A percentile compares a stretch with the other conserved stretches of the same genome.
Evolutionary conservation across 768 basidiomycete species (phyloP).

Genomic region (Austroboletus festivus): DNA sequence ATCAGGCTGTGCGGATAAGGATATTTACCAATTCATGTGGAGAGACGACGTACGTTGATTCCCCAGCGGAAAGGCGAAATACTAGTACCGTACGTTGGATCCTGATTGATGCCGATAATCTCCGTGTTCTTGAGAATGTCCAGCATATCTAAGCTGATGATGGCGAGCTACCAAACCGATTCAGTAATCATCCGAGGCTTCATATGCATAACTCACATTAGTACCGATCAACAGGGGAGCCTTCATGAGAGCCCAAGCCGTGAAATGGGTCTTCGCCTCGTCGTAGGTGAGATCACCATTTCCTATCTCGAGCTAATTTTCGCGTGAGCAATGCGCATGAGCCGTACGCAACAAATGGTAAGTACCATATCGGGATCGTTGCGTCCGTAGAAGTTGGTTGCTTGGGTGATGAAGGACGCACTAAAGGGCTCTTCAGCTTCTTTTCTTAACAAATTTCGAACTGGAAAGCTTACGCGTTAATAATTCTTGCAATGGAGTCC

Average conservation of each 20-base stretch:
- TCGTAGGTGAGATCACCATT: slow-evolving; percentile 60
- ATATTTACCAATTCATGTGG: background rate
- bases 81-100: slow-evolving; percentile 56
- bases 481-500: slow-evolving; percentile 49
- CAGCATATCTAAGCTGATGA: slow-evolving; percentile 47
- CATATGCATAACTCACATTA: slow-evolving; percentile 35
- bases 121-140: slow-evolving; percentile 58
- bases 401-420: slow-evolving; percentile 61
- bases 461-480: slow-evolving; percentile 43
- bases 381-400: slow-evolving; percentile 60
- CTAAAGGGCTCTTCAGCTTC: slow-evolving; percentile 29
- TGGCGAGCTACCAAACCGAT: slow-evolving; percentile 40
- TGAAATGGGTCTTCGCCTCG: slow-evolving; percentile 67
- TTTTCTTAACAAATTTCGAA: background rate
- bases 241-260: slow-evolving; percentile 68
- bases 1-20: slow-evolving; percentile 26
- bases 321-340: slow-evolving; percentile 4
- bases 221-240: slow-evolving; percentile 64
- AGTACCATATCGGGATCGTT: slow-evolving; percentile 65
- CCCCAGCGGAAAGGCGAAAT: slow-evolving; percentile 71
- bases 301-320: slow-evolving; percentile 53
- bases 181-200: background rate
- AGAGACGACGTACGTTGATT: slow-evolving; percentile 44
- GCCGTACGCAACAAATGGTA: background rate
- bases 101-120: slow-evolving; percentile 66